Base-by-base conservation (phyloP, 495 filamentous ascomycete species). In the Thermochaetoides thermophila region DNA sequence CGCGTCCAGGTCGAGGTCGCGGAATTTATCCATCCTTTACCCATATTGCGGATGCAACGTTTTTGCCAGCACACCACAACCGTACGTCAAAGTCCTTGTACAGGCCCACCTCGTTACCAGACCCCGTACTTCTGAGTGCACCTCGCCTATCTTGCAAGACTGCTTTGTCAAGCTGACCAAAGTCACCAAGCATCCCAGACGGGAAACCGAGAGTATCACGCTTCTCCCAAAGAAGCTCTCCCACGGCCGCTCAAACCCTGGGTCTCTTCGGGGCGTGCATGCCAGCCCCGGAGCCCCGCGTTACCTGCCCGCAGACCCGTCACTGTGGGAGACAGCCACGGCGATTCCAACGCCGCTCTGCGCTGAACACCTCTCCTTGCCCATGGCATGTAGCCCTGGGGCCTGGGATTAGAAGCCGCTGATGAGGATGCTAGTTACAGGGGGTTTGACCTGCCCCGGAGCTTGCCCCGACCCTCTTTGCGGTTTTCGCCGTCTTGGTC, bases 141-240 rank as follows among this genome's bases (percentile, higher is more conserved):
- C 24, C 23, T 30, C 17, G 38, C 43, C 39, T 43, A 32, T 19
- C 30, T 12, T 29, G 33, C 12, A 31, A 17, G 31, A 37, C 5
- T 47, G 48, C 44, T 53, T 53, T 48, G 52, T 53, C 44, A 55
- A 46, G 47, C 46, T 55, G 39, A 55, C 47, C 20, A 44, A 49
- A 37, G 32, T 23, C 34, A n/a, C n/a, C n/a, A n/a, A n/a, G n/a
- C n/a, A n/a, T n/a, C 48, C 46, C 35, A 44, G 30, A 33, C 27
- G n/a, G 48, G 43, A 43, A 50, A 25, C 32, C 39, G 20, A 32
- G 35, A 37, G 40, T 38, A 40, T 44, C 37, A 26, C 19, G 22
- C 11, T 13, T 12, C 27, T 27, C 47, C 49, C 46, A 34, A 45
- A 44, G 36, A 27, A 40, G 44, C 39, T 33, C 31, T 40, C 36